Percentiles rank a stretch among this genome's conserved stretches.
Evolutionary conservation across 495 filamentous ascomycete species (phyloP).

Genomic region (Astrothelium subdiscretum): DNA sequence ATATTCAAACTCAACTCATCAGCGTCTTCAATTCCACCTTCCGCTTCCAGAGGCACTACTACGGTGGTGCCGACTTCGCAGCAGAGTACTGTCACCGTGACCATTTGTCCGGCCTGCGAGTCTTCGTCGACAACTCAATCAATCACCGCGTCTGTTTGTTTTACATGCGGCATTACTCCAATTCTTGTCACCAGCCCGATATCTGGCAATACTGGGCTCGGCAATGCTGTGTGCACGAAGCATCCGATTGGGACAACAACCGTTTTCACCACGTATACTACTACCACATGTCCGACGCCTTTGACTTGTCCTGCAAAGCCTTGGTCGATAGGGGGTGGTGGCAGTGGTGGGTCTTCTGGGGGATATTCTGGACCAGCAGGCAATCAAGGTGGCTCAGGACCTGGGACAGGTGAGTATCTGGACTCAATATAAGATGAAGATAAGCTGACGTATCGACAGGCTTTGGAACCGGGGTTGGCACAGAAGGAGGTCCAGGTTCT

Average conservation of each 20-base stretch:
- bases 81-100: neutral
- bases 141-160: conserved; percentile 1
- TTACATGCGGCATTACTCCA: conserved; percentile 13
- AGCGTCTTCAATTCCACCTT: neutral
- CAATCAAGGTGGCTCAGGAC: neutral
- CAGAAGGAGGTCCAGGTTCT: neutral
- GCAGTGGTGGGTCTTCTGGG: neutral
- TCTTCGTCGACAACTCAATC: neutral
- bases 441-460: conserved; percentile 8
- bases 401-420: neutral
- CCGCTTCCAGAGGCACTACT: neutral
- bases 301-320: conserved; percentile 9
- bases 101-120: neutral
- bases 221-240: neutral
- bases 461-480: neutral
- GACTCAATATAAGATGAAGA: neutral
- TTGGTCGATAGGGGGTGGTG: conserved; percentile 5
- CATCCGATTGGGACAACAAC: conserved; percentile 6
- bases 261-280: conserved; percentile 12
- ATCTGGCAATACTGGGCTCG: neutral
- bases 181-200: conserved; percentile 1
- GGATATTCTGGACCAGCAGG: neutral
- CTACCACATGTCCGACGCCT: conserved; percentile 11
- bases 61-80: neutral
- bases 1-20: neutral